phyloP scores from a whole-genome alignment of 495 filamentous ascomycete species.

The Neurospora sp. region DNA sequence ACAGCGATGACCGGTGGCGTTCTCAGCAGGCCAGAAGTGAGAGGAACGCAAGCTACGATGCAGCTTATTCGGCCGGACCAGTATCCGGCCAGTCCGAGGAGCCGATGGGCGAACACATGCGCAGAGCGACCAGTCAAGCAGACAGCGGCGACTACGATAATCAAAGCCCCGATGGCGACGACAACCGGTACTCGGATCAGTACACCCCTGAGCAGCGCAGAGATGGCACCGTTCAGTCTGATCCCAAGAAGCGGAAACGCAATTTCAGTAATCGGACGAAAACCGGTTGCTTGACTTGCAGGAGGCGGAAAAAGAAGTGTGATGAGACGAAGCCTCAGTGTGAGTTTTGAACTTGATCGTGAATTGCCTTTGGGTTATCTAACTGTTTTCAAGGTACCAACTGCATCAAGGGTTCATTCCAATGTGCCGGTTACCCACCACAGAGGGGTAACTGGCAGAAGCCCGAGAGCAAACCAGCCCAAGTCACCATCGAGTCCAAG shows the following conservation, averaged over 20 bases:
- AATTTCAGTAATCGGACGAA: slow-evolving; percentile 96
- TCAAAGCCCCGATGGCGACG: slow-evolving; percentile 40
- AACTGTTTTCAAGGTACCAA: slow-evolving; percentile 62
- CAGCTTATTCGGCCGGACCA: slow-evolving; percentile 28
- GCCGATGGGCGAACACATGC: slow-evolving; percentile 27
- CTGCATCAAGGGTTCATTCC: slow-evolving; percentile 81
- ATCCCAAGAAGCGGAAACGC: slow-evolving; percentile 70
- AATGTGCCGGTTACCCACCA: slow-evolving; percentile 84
- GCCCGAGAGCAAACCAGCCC: slow-evolving; percentile 46
- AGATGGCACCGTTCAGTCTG: slow-evolving; percentile 48
- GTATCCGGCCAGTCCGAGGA: slow-evolving; percentile 36
- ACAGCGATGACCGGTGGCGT: slow-evolving; percentile 35
- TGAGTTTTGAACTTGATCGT: slow-evolving; percentile 29
- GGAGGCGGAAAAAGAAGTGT: slow-evolving; percentile 95
- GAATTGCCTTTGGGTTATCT: slow-evolving; percentile 1
- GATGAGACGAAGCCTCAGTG: slow-evolving; percentile 93
- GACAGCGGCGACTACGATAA: slow-evolving; percentile 33
- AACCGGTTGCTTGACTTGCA: slow-evolving; percentile 93
- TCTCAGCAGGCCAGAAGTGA: slow-evolving; percentile 29
- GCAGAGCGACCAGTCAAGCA: slow-evolving; percentile 29
- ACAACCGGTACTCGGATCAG: slow-evolving; percentile 29
- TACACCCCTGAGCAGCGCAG: slow-evolving; percentile 39
- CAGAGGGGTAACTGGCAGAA: slow-evolving; percentile 61
- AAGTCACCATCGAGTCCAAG: slow-evolving; percentile 78
- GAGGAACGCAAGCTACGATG: slow-evolving; percentile 33